Evolutionary conservation across 371 early-diverging fungal species (phyloP).

Genomic region (Mycotypha africana): DNA sequence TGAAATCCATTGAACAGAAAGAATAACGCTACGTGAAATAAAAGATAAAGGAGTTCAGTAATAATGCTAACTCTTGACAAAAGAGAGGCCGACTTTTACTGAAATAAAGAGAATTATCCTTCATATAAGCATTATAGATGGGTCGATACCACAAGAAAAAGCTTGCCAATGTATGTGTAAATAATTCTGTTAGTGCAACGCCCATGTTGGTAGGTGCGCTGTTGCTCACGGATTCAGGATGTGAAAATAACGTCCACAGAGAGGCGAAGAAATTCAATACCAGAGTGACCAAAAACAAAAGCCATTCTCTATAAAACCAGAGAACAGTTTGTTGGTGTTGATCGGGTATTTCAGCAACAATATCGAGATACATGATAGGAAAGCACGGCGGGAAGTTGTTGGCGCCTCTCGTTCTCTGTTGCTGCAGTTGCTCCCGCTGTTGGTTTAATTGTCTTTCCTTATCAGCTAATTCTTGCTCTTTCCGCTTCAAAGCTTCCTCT

Average conservation of each 20-base stretch:
- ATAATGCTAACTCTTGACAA: too few species aligned
- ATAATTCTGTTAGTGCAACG: slow-evolving; percentile 70
- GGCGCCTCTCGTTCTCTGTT: slow-evolving; percentile 37
- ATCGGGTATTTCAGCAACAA: slow-evolving; percentile 67
- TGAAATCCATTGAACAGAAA: slow-evolving; percentile 87
- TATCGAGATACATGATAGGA: slow-evolving; percentile 78
- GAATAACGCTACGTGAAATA: slow-evolving; percentile 53
- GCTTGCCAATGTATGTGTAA: slow-evolving; percentile 70
- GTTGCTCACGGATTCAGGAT: slow-evolving; percentile 58
- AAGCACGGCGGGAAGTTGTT: slow-evolving; percentile 86
- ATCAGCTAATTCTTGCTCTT: slow-evolving; percentile 63
- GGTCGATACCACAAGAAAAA: slow-evolving; percentile 91
- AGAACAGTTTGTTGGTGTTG: slow-evolving; percentile 58
- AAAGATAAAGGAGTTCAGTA: background rate
- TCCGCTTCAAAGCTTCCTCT: slow-evolving; percentile 60
- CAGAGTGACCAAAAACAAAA: slow-evolving; percentile 66
- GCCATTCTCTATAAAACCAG: slow-evolving; percentile 75
- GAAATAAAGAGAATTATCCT: slow-evolving; percentile 81
- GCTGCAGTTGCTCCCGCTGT: slow-evolving; percentile 38
- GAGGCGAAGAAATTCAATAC: slow-evolving; percentile 77
- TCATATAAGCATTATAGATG: slow-evolving; percentile 85
- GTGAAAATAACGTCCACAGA: slow-evolving; percentile 64
- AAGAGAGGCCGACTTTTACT: too few species aligned
- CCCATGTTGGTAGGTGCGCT: slow-evolving; percentile 75
- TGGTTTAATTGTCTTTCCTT: slow-evolving; percentile 58